These are phyloP conservation scores for Suillus discolor DNA, from an alignment of 768 basidiomycete species.

Conservation along the genomic window DNA sequence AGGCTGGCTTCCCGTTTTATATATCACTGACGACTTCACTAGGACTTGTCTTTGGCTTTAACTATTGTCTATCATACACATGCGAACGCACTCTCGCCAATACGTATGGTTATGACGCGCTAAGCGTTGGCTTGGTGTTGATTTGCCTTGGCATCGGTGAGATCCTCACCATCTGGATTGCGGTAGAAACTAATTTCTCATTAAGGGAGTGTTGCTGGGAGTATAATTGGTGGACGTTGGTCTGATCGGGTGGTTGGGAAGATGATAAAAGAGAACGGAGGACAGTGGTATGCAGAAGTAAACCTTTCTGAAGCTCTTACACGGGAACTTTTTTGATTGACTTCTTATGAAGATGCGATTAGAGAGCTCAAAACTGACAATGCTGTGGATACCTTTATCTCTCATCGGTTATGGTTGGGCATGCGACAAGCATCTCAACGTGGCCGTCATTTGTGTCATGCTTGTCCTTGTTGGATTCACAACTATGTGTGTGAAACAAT, in stretches of 20 bases:
- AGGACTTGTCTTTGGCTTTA: conserved; percentile 75
- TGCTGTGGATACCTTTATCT: conserved; percentile 56
- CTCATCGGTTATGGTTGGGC: conserved; percentile 79
- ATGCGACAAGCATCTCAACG: conserved; percentile 58
- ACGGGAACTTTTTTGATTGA: neutral
- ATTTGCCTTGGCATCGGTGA: conserved; percentile 72
- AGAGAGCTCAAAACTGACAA: conserved; percentile 57
- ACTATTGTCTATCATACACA: conserved; percentile 74
- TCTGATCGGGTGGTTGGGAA: conserved; percentile 51
- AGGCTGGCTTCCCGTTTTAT: neutral
- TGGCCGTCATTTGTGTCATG: conserved; percentile 70
- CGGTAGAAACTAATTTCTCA: neutral
- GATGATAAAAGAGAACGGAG: conserved; percentile 47
- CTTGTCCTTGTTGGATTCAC: conserved; percentile 77
- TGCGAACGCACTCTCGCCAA: conserved; percentile 67
- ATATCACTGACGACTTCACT: conserved; percentile 9
- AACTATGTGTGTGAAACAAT: conserved; percentile 54
- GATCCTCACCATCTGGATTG: conserved; percentile 17
- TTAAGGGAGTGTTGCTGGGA: conserved; percentile 52
- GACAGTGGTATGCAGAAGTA: conserved; percentile 65
- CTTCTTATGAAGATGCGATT: conserved; percentile 64
- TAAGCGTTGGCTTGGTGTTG: conserved; percentile 76
- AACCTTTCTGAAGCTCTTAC: conserved; percentile 13
- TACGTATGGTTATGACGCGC: conserved; percentile 65
- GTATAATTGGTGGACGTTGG: conserved; percentile 59